Evolutionary conservation across 2,329 filamentous ascomycete species (phyloP).

Genomic region (Ciborinia camelliae): DNA sequence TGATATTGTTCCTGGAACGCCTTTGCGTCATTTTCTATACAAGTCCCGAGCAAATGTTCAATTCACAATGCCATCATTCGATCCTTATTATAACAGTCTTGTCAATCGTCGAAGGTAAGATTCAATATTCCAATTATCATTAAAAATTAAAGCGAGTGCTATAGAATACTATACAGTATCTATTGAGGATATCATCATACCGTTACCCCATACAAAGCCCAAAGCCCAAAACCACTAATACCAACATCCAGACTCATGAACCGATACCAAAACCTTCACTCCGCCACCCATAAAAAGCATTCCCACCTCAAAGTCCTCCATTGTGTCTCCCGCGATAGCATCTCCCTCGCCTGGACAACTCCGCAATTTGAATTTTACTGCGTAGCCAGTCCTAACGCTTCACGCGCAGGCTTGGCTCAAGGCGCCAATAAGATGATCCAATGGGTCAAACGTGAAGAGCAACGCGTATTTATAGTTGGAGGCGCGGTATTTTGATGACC

Average conservation of each 20-base stretch:
- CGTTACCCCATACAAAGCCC: background rate
- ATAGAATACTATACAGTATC: background rate
- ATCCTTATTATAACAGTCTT: conserved; percentile 60
- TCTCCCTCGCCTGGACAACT: conserved; percentile 86
- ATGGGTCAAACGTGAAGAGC: conserved; percentile 89
- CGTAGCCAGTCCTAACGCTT: conserved; percentile 74
- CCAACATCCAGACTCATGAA: conserved; percentile 61
- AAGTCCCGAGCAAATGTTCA: conserved; percentile 94
- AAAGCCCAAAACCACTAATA: background rate
- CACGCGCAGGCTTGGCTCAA: conserved; percentile 66
- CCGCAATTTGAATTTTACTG: conserved; percentile 92
- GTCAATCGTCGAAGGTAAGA: conserved; percentile 60
- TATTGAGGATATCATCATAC: background rate
- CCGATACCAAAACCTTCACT: conserved; percentile 81
- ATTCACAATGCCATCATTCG: conserved; percentile 84
- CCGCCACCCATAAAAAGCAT: conserved; percentile 78
- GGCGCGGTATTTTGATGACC: conserved; percentile 69
- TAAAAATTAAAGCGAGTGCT: background rate
- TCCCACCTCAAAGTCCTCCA: conserved; percentile 85
- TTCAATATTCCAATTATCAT: conserved; percentile 19
- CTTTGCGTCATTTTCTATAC: conserved; percentile 89
- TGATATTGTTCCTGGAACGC: conserved; percentile 75
- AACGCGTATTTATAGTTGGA: conserved; percentile 92
- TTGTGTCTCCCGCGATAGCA: conserved; percentile 68
- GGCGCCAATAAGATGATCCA: conserved; percentile 86